Percentiles rank a stretch among this genome's conserved stretches.
Conservation (phyloP, 768 basidiomycete species). For the Tylopilus plumbeoviolaceoides region DNA sequence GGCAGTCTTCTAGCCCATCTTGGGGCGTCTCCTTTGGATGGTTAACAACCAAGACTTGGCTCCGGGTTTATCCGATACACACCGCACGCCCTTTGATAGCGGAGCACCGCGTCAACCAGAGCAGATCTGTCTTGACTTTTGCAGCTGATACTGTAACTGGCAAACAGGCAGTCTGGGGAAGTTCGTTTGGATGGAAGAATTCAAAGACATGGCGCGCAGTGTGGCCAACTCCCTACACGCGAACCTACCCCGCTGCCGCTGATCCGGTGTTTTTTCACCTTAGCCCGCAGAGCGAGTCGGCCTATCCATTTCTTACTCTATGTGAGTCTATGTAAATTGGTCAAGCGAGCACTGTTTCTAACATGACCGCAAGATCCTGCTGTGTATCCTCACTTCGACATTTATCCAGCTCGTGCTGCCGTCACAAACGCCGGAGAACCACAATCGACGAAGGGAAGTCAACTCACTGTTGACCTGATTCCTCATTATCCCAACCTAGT, state of each 20-base stretch:
- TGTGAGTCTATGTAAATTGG: conserved; percentile 19
- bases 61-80: conserved; percentile 18
- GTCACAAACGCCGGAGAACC: neutral
- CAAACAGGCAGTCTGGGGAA: conserved; percentile 41
- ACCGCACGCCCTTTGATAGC: neutral
- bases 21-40: conserved; percentile 23
- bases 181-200: conserved; percentile 19
- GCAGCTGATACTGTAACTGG: conserved; percentile 41
- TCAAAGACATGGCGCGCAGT: conserved; percentile 15
- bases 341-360: conserved; percentile 2
- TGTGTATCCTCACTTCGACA: conserved; percentile 38
- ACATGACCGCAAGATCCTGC: conserved; percentile 35
- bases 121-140: conserved; percentile 4
- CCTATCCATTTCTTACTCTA: conserved; percentile 26
- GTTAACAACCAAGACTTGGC: conserved; percentile 17
- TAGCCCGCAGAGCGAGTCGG: conserved; percentile 4
- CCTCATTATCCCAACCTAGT: conserved; percentile 33
- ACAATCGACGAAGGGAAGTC: neutral
- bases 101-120: neutral
- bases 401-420: conserved; percentile 31
- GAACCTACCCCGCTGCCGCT: neutral
- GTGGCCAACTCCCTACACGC: conserved; percentile 12
- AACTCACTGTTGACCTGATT: conserved; percentile 5
- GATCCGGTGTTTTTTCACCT: neutral
- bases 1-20: neutral